These are phyloP conservation scores for Aeminium ludgeri DNA, from an alignment of 495 filamentous ascomycete genomes.

Conservation along the genomic window DNA sequence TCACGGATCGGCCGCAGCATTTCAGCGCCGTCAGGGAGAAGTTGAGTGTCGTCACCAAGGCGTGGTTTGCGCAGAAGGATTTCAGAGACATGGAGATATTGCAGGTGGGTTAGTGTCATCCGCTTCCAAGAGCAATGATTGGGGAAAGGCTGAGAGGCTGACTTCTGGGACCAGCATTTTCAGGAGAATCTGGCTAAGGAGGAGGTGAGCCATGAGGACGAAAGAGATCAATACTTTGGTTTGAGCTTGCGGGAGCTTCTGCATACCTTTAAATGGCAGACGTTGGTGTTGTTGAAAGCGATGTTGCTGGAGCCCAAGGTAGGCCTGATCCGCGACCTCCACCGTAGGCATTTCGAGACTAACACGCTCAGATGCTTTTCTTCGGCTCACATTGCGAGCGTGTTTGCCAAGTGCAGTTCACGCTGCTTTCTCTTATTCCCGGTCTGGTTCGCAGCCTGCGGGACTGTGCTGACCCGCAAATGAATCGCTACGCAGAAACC, in stretches of 20 bases:
- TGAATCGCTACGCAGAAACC: constrained; percentile 64
- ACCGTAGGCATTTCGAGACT: constrained; percentile 3
- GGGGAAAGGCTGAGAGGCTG: background rate
- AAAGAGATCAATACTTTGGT: constrained; percentile 75
- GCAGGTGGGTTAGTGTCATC: constrained; percentile 32
- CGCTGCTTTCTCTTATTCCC: constrained; percentile 82
- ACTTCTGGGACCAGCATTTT: constrained; percentile 44
- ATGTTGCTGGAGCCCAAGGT: constrained; percentile 90
- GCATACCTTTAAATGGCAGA: constrained; percentile 85
- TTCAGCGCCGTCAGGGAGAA: constrained; percentile 50
- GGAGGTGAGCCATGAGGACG: constrained; percentile 47
- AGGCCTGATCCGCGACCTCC: constrained; percentile 7
- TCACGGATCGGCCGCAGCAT: constrained; percentile 61
- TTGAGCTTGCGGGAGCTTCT: constrained; percentile 83
- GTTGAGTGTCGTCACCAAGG: constrained; percentile 71
- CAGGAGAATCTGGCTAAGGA: constrained; percentile 69
- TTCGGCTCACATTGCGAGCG: constrained; percentile 89
- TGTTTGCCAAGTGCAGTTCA: constrained; percentile 96
- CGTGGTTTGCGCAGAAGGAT: constrained; percentile 89
- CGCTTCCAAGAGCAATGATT: background rate
- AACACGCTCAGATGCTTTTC: constrained; percentile 69
- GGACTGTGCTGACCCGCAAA: constrained; percentile 81
- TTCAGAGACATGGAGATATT: constrained; percentile 59
- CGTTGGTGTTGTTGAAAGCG: constrained; percentile 83
- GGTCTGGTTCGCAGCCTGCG: constrained; percentile 69